A percentile compares a stretch with the other conserved stretches of the same genome.
Evolutionary conservation across 2,329 filamentous ascomycete species (phyloP).

Genomic region (Colletotrichum magnum): DNA sequence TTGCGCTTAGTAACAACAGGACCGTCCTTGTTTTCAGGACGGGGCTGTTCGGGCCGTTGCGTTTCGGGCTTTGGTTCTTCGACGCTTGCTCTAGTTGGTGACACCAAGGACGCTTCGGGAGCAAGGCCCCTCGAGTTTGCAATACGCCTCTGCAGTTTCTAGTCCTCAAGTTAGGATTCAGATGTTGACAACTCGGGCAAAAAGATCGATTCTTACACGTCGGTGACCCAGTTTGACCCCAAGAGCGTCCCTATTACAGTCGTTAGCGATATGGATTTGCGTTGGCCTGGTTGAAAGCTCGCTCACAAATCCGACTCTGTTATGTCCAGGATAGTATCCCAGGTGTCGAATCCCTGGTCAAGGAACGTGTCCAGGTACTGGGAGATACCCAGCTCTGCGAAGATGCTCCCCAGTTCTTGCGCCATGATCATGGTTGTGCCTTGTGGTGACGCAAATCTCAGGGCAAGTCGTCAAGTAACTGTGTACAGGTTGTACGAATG

Average conservation of each 20-base stretch:
- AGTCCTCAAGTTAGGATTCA: background rate
- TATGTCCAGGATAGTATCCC: conserved; percentile 87
- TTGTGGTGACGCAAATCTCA: background rate
- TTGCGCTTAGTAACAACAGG: conserved; percentile 75
- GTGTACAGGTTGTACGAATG: no score
- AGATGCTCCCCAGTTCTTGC: conserved; percentile 73
- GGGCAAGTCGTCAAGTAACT: background rate
- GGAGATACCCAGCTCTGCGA: conserved; percentile 82
- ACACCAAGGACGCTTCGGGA: conserved; percentile 65
- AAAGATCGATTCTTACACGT: conserved; percentile 68
- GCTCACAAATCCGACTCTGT: conserved; percentile 86
- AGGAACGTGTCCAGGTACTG: conserved; percentile 82
- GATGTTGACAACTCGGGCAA: accelerated
- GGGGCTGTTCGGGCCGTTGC: conserved; percentile 63
- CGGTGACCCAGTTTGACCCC: conserved; percentile 86
- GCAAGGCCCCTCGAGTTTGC: conserved; percentile 78
- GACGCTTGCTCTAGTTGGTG: conserved; percentile 62
- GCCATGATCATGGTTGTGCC: conserved; percentile 54
- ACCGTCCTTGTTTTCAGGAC: conserved; percentile 55
- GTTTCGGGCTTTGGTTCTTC: conserved; percentile 71
- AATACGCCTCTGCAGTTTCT: conserved; percentile 89
- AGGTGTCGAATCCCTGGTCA: conserved; percentile 86
- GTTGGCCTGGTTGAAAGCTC: conserved; percentile 9
- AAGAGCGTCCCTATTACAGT: conserved; percentile 71
- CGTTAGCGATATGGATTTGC: background rate